phyloP scores from a whole-genome alignment of 2,329 filamentous ascomycete species.

The Fusarium piperis region DNA sequence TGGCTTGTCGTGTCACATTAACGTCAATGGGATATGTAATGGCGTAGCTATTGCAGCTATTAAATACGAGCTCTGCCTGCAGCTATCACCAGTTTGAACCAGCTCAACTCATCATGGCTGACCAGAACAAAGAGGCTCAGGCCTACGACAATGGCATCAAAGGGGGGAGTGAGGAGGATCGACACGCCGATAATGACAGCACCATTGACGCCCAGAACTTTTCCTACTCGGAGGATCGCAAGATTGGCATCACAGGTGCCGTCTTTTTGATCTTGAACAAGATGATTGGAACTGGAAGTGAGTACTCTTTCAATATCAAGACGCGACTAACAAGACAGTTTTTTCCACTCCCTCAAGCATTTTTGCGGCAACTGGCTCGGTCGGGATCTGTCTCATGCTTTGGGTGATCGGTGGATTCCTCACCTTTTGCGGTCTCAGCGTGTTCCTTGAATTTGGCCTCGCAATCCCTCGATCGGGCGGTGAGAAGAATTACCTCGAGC shows the following conservation, averaged over 20 bases:
- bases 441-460: constrained; percentile 71
- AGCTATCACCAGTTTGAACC: not conserved
- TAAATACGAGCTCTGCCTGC: not conserved
- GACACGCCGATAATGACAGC: constrained; percentile 29
- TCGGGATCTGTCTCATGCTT: constrained; percentile 50
- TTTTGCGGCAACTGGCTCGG: constrained; percentile 62
- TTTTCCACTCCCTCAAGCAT: constrained; percentile 66
- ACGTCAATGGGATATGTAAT: constrained; percentile 4
- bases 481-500: constrained; percentile 73
- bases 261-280: constrained; percentile 67
- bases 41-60: not conserved
- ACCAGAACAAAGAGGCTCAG: constrained; percentile 7
- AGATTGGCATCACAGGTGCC: constrained; percentile 63
- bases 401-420: constrained; percentile 58
- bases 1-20: not conserved
- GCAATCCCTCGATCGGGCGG: constrained; percentile 70
- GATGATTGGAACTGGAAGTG: constrained; percentile 68
- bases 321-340: constrained; percentile 45
- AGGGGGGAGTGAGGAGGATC: constrained; percentile 32
- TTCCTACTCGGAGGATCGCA: constrained; percentile 53
- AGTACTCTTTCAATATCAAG: constrained; percentile 19
- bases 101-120: constrained; percentile 22
- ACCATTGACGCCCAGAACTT: constrained; percentile 54
- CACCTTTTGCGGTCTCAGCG: constrained; percentile 67
- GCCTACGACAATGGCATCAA: not conserved